phyloP scores from a whole-genome alignment of 176 grass and related monocot genomes.

The Carex littledalei region DNA sequence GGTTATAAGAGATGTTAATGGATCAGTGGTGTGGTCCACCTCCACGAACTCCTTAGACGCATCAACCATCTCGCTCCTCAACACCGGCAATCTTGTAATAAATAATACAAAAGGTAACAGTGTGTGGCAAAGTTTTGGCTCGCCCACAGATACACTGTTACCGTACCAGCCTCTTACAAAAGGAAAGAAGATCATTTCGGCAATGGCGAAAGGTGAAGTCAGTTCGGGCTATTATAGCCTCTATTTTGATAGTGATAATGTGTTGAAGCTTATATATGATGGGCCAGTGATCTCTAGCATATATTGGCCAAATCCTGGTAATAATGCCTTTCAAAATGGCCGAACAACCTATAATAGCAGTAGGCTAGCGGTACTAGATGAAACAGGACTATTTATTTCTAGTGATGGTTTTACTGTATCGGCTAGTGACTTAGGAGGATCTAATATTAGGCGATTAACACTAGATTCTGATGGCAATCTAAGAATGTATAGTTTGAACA shows the following conservation, averaged over 20 bases:
- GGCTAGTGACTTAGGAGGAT: constrained; percentile 41
- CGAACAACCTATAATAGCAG: constrained; percentile 55
- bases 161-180: constrained; percentile 45
- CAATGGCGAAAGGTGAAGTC: not conserved
- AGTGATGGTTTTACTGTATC: constrained; percentile 41
- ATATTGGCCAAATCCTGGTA: constrained; percentile 50
- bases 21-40: constrained; percentile 43
- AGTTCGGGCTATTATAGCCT: constrained; percentile 36
- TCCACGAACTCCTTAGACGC: constrained; percentile 17
- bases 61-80: constrained; percentile 30
- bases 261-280: constrained; percentile 58
- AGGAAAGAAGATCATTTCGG: constrained; percentile 35
- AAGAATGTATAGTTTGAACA: constrained; percentile 43
- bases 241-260: constrained; percentile 65
- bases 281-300: constrained; percentile 46
- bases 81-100: constrained; percentile 68
- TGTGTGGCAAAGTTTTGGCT: constrained; percentile 63
- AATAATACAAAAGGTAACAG: constrained; percentile 18
- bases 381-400: constrained; percentile 41
- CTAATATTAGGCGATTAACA: constrained; percentile 40
- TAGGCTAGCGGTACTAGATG: constrained; percentile 41
- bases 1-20: constrained; percentile 55
- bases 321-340: too few species aligned
- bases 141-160: constrained; percentile 52
- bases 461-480: constrained; percentile 53